phyloP scores from a whole-genome alignment of 208 protist genomes.

The Leishmania tropica region DNA sequence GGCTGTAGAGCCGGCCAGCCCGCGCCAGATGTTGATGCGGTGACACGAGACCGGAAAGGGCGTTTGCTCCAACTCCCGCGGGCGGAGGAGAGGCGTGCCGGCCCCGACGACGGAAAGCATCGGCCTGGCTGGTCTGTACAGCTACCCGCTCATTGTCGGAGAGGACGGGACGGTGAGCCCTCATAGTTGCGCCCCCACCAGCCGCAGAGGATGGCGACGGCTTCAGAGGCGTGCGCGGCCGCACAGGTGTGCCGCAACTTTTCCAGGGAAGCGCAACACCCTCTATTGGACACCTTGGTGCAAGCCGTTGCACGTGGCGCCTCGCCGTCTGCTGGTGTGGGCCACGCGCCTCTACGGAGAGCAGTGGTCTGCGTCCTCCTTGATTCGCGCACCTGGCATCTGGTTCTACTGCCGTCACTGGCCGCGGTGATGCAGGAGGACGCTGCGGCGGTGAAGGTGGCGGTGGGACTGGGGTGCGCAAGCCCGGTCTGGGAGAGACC shows the following conservation, averaged over 20 bases:
- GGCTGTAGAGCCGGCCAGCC: constrained; percentile 11
- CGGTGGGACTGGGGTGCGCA: not conserved
- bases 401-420: not conserved
- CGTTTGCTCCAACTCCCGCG: not conserved
- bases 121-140: not conserved
- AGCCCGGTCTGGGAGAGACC: not conserved
- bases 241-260: not conserved
- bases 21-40: not conserved
- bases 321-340: not conserved
- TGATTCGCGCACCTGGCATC: not conserved
- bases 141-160: not conserved
- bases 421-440: not conserved
- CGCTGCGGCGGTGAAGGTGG: not conserved
- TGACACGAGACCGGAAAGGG: not conserved
- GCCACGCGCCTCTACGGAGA: not conserved
- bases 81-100: constrained; percentile 12
- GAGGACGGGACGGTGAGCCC: not conserved
- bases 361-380: not conserved
- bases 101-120: constrained; percentile 10
- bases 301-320: not conserved
- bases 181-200: not conserved
- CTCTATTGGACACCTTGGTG: not conserved
- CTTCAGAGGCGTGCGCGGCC: constrained; percentile 8
- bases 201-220: not conserved
- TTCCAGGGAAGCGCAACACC: not conserved